Evolutionary conservation across 176 grass and related monocot species (phyloP).

Genomic region (Panicum miliaceum): DNA sequence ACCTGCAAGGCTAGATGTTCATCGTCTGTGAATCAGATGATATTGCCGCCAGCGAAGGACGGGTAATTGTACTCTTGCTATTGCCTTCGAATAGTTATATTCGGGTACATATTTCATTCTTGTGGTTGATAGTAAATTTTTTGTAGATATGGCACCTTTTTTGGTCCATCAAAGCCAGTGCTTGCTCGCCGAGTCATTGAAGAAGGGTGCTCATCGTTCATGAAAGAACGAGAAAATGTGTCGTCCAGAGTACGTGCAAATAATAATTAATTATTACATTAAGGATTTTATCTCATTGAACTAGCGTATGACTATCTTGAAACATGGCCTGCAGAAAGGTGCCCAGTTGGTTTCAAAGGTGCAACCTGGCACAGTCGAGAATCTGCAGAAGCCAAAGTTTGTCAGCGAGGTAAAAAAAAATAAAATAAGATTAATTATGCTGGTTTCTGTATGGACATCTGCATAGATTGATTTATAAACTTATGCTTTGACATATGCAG

Average conservation of each 20-base stretch:
- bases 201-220: conserved; percentile 57
- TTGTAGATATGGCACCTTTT: conserved; percentile 82
- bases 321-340: conserved; percentile 46
- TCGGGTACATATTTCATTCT: background rate
- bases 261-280: background rate
- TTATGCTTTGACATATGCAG: conserved; percentile 33
- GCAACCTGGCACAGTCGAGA: conserved; percentile 10
- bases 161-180: conserved; percentile 70
- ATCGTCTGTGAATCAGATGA: background rate
- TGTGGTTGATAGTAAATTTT: background rate
- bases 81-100: background rate
- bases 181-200: conserved; percentile 77
- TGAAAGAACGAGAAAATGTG: conserved; percentile 49
- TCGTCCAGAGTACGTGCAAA: conserved; percentile 3
- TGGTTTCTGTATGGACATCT: conserved; percentile 22
- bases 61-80: conserved; percentile 11
- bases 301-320: background rate
- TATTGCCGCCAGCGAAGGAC: background rate
- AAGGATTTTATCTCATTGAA: conserved; percentile 1
- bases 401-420: conserved; percentile 57
- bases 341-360: conserved; percentile 35
- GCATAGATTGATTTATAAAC: background rate
- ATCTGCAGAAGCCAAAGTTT: conserved; percentile 51
- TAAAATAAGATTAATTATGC: background rate
- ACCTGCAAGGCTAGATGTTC: background rate